Percentiles rank a stretch among this genome's conserved stretches.
These are phyloP conservation scores for Balamuthia mandrillaris DNA, from an alignment of 208 protist genomes.

Conservation along the genomic window DNA sequence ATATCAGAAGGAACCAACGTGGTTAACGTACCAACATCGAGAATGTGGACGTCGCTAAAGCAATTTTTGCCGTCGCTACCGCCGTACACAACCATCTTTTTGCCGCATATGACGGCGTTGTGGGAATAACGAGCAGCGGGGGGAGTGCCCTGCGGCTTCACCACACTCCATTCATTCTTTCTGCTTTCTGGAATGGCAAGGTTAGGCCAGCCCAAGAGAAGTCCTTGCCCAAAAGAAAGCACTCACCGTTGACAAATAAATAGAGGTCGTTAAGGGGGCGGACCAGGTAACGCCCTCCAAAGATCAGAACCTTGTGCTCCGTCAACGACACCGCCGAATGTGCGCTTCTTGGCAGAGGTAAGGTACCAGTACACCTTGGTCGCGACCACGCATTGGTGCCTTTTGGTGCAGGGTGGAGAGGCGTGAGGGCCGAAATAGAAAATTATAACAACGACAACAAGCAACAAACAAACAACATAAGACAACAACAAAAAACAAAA, in stretches of 20 bases:
- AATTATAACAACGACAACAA: too few species aligned
- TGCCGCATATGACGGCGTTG: not conserved
- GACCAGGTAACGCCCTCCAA: not conserved
- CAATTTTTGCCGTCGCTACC: not conserved
- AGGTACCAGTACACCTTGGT: slow-evolving; percentile 1
- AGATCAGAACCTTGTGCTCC: not conserved
- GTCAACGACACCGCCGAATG: not conserved
- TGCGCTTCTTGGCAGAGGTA: not conserved
- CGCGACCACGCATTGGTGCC: slow-evolving; percentile 8
- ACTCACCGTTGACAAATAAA: not conserved
- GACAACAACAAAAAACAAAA: not conserved
- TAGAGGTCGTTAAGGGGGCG: slow-evolving; percentile 19
- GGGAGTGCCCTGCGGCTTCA: slow-evolving; percentile 20
- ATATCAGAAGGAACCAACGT: too few species aligned
- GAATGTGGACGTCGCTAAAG: not conserved
- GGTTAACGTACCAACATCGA: not conserved
- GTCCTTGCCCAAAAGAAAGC: not conserved
- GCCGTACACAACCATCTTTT: slow-evolving; percentile 11
- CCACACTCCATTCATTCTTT: slow-evolving; percentile 25
- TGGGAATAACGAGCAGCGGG: not conserved
- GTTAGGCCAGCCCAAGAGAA: not conserved
- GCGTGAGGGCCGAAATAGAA: too few species aligned
- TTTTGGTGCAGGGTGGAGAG: not conserved
- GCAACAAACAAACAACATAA: too few species aligned
- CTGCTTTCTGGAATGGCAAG: not conserved